Evolutionary conservation across 805 yeast genomes (phyloP).

Genomic region (Nakazawaea sp.): DNA sequence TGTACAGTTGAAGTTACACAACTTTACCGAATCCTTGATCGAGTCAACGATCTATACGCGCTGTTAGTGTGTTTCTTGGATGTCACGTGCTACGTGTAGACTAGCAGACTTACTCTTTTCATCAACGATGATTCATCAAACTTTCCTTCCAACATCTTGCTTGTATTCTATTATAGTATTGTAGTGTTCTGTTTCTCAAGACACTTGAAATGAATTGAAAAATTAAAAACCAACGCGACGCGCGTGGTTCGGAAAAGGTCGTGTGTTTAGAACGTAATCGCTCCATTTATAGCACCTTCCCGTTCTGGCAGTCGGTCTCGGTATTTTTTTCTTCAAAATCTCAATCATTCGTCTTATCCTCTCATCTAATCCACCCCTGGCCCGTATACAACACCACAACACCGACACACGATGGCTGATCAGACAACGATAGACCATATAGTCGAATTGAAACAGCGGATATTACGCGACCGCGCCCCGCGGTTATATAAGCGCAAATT

Average conservation of each 20-base stretch:
- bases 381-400: too few species aligned
- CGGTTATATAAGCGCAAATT: neutral
- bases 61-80: neutral
- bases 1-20: conserved; percentile 96
- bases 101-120: conserved; percentile 50
- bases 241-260: neutral
- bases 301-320: neutral
- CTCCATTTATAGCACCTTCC: neutral
- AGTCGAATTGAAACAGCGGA: conserved; percentile 6
- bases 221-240: too few species aligned
- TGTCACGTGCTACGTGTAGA: neutral
- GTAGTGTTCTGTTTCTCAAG: too few species aligned
- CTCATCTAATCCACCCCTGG: too few species aligned
- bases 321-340: too few species aligned
- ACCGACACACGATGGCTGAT: conserved; percentile 4
- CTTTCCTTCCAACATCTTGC: conserved; percentile 89
- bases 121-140: conserved; percentile 87
- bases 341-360: too few species aligned
- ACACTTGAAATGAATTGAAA: too few species aligned
- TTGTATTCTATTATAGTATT: too few species aligned
- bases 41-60: conserved; percentile 69
- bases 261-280: neutral
- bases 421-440: conserved; percentile 6
- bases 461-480: conserved; percentile 1
- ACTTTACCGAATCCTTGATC: conserved; percentile 87